These are phyloP conservation scores for Claviceps sp. DNA, from an alignment of 2,329 filamentous ascomycete species.

Conservation along the genomic window DNA sequence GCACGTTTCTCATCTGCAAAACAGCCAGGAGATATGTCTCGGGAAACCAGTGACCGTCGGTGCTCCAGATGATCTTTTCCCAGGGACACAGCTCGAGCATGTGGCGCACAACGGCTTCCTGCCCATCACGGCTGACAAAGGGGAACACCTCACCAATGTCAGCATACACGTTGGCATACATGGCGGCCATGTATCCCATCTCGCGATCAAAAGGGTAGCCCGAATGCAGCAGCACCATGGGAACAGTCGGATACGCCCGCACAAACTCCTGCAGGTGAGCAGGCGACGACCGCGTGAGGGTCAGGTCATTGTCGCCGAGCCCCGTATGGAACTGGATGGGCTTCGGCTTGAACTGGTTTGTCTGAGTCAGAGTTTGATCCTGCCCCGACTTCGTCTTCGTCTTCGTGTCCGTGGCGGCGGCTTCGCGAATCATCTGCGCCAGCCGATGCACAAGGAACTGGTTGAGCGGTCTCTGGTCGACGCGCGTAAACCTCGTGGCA, in stretches of 20 bases:
- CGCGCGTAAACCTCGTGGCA: constrained; percentile 29
- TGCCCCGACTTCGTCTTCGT: constrained; percentile 15
- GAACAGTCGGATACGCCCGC: constrained; percentile 51
- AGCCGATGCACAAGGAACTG: constrained; percentile 54
- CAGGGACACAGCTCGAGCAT: constrained; percentile 63
- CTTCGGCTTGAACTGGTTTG: constrained; percentile 27
- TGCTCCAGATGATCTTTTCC: constrained; percentile 67
- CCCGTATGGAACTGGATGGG: constrained; percentile 78
- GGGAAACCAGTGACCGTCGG: constrained; percentile 66
- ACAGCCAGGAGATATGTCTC: constrained; percentile 66
- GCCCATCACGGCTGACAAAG: constrained; percentile 61
- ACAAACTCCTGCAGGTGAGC: constrained; percentile 64
- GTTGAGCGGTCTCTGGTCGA: constrained; percentile 54
- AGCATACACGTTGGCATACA: constrained; percentile 68
- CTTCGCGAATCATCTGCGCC: constrained; percentile 41
- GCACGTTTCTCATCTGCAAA: constrained; percentile 55
- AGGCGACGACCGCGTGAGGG: constrained; percentile 55
- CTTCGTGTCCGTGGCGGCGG: constrained; percentile 9
- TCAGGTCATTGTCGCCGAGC: constrained; percentile 67
- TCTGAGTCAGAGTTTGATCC: too few species aligned
- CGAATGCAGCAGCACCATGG: constrained; percentile 67
- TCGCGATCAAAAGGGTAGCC: constrained; percentile 72
- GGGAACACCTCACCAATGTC: constrained; percentile 79
- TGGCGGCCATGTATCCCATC: constrained; percentile 62
- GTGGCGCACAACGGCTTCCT: constrained; percentile 56